Base-by-base conservation (phyloP, 1,284 basidiomycete genomes). In the Athelia psychrophila region DNA sequence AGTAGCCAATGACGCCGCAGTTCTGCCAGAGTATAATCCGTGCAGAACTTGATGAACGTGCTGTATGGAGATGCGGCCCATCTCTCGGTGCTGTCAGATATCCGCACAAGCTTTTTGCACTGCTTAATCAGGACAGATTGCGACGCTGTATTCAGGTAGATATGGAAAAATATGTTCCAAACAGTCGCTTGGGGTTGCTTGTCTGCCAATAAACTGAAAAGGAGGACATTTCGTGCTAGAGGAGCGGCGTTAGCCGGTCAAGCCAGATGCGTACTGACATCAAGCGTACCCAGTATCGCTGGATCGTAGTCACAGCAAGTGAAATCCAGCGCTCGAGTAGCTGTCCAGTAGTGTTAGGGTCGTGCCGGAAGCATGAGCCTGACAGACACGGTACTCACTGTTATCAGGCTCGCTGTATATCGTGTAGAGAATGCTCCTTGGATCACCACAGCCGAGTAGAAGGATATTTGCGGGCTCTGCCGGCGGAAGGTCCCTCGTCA, bases 231-330 rank as follows among this genome's bases (percentile, higher is more conserved):
- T 18, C 77, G 72, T 20, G 76, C 76, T 77, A 44, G 36, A 38
- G 23, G 20, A 22, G 15, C 19, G 25, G 52, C 22, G 23, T n/a
- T 35, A 19, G 36, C 40, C 19, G 25, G 36, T 2, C 46, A 6
- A 23, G 45, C 9, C 5, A 9, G 27, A 27, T 18, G 30, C 30
- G 19, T 49, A 30, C n/a, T n/a, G 42, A 40, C 53, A 24, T 12
- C 27, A 23, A 22, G 52, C 61, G 38, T 53, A 82, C 84, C 81
- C 16, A 86, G 61, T 1, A 84, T 66, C 0, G 75, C 83, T 2
- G 81, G 75, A 36, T 86, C 83, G 15, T 70, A 57, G 61, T 85
- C 83, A 51, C 78, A 80, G 52, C 83, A 86, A 1, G 83, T 85
- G 51, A 85, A 71, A 55, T 85, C 83, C 13, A 83, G 56, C 12